Evolutionary conservation across 2,329 filamentous ascomycete genomes (phyloP).

Genomic region (Bipolaris zeicola): DNA sequence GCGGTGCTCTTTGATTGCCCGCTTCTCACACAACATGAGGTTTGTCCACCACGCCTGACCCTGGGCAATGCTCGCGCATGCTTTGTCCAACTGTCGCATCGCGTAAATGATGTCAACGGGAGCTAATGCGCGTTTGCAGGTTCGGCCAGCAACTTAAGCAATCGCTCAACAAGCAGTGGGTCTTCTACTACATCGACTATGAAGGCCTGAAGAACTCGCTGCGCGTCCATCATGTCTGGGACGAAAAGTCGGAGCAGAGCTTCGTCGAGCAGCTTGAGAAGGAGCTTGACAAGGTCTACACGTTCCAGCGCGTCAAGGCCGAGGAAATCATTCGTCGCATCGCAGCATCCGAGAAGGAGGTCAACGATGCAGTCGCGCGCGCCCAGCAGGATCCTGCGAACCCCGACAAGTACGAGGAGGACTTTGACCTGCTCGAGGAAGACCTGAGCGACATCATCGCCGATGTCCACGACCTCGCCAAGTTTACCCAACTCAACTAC

Average conservation of each 20-base stretch:
- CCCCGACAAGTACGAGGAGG: slow-evolving; percentile 74
- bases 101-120: slow-evolving; percentile 27
- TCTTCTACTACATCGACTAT: slow-evolving; percentile 98
- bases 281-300: slow-evolving; percentile 96
- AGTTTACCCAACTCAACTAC: slow-evolving; percentile 98
- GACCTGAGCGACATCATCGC: slow-evolving; percentile 97
- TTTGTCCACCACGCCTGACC: slow-evolving; percentile 24
- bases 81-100: slow-evolving; percentile 21
- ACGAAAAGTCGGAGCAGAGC: slow-evolving; percentile 85
- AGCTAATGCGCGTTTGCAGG: slow-evolving; percentile 52
- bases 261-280: slow-evolving; percentile 87
- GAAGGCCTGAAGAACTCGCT: slow-evolving; percentile 88
- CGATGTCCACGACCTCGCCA: slow-evolving; percentile 95
- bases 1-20: slow-evolving; percentile 5
- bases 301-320: slow-evolving; percentile 95
- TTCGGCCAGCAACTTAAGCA: slow-evolving; percentile 97
- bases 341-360: slow-evolving; percentile 83
- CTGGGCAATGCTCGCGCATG: slow-evolving; percentile 12
- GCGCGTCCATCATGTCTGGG: slow-evolving; percentile 79
- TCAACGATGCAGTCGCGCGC: slow-evolving; percentile 81
- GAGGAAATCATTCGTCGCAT: slow-evolving; percentile 94
- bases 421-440: slow-evolving; percentile 91
- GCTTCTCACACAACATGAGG: slow-evolving; percentile 30
- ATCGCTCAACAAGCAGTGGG: slow-evolving; percentile 94
- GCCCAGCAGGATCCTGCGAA: slow-evolving; percentile 31